Conservation (phyloP, 2,329 filamentous ascomycete genomes). For the Grosmannia serpens region DNA sequence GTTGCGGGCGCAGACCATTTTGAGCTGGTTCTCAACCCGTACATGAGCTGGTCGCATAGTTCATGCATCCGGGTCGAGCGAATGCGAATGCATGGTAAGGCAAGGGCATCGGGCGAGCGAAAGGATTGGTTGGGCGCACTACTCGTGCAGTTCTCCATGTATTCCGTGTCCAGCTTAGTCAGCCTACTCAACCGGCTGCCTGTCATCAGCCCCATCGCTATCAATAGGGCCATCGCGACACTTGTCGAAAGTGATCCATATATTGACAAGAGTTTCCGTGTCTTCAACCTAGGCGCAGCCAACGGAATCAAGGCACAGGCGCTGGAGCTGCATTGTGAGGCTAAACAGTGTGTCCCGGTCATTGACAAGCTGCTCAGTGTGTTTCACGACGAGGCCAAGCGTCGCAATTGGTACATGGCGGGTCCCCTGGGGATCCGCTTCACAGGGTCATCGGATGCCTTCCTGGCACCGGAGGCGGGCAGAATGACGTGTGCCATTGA, state of each 20-base stretch:
- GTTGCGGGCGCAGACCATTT: conserved; percentile 15
- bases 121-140: conserved; percentile 12
- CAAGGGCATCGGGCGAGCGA: conserved; percentile 11
- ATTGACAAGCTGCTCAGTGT: conserved; percentile 13
- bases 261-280: conserved; percentile 15
- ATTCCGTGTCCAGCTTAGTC: conserved; percentile 9
- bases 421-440: conserved; percentile 17
- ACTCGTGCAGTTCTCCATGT: conserved; percentile 13
- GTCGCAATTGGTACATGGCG: conserved; percentile 14
- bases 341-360: conserved; percentile 11
- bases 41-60: conserved; percentile 10
- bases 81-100: conserved; percentile 4
- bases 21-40: conserved; percentile 17
- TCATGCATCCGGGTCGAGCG: conserved; percentile 14
- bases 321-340: conserved; percentile 15
- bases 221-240: conserved; percentile 13
- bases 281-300: conserved; percentile 16
- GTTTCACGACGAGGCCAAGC: conserved; percentile 11
- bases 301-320: conserved; percentile 14
- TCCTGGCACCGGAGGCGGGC: conserved; percentile 14
- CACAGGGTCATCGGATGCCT: conserved; percentile 11
- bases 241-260: conserved; percentile 15
- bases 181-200: conserved; percentile 13
- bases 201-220: conserved; percentile 10
- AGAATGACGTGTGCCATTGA: conserved; percentile 16